Evolutionary conservation across 345 rosid species (phyloP), one percentile per base, ranked within the genome.

Genomic region (Chamaenerion angustifolium): DNA sequence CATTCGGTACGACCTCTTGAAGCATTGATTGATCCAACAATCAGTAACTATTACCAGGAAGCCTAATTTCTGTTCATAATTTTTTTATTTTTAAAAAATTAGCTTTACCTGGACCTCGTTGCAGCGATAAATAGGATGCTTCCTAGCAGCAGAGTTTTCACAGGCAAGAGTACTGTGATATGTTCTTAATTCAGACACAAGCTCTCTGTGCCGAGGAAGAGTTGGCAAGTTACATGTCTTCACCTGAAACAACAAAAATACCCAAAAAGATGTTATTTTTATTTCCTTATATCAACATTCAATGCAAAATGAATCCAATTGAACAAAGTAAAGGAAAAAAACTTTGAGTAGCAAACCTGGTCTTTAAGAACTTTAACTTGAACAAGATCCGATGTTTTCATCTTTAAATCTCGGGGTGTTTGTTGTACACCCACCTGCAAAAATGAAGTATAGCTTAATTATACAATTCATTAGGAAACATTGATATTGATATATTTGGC

Each of bases 121-220:
- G 73, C 89, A 83, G 70, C 73, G 75, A 68, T 87, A 75, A 40
- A 81, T 86, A n/a, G 96, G 96, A 67, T 76, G 79, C 60, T 71
- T 83, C 66, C 40, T 76, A 48, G 95, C 93, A 6, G 60, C 42
- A 8, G 83, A 66, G 65, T 60, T 69, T 62, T 92, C 80, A 50
- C 48, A 62, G 43, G 83, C 70, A 56, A 92, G 56, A 68, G 65
- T 79, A 46, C 76, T 67, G 42, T 92, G 96, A 48, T 80, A 56
- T 49, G 98, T 86, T 48, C 80, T 70, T 51, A 92, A 83, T 73
- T 80, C 76, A 55, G 80, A 51, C 60, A 73, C 58, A 56, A 92
- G 95, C 58, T 92, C 96, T 64, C 57, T 78, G 54, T 68, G 56
- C 18, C 76, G 72, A 57, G 98, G 98, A 61, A 87, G 79, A 21